phyloP scores from a whole-genome alignment of 176 grass and related monocot species.

The Dendrocalamus sinicus region DNA sequence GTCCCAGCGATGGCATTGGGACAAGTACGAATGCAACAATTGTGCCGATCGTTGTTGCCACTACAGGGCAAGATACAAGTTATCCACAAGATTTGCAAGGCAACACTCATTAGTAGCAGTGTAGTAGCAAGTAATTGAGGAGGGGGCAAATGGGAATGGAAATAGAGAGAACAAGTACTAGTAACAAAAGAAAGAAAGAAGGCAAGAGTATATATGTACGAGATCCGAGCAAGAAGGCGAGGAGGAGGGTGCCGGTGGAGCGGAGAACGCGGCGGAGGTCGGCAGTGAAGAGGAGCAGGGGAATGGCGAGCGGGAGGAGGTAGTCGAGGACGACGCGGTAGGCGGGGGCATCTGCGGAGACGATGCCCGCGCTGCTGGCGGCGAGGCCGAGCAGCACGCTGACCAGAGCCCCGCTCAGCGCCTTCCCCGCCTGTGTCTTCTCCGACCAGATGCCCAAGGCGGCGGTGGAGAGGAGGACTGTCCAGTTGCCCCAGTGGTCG shows the following conservation, averaged over 20 bases:
- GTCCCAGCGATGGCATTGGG: constrained; percentile 77
- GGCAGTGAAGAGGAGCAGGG: constrained; percentile 72
- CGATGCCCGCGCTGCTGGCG: constrained; percentile 63
- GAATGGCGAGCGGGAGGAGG: constrained; percentile 68
- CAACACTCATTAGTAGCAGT: not conserved
- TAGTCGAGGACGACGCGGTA: constrained; percentile 68
- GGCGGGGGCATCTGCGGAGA: constrained; percentile 66
- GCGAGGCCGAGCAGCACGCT: constrained; percentile 67
- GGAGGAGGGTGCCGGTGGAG: constrained; percentile 65
- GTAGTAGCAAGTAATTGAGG: not conserved
- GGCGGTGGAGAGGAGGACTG: constrained; percentile 77
- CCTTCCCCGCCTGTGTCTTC: constrained; percentile 57
- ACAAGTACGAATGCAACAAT: constrained; percentile 71
- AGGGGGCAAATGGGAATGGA: not conserved
- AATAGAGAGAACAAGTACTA: too few species aligned
- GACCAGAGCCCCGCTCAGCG: constrained; percentile 70
- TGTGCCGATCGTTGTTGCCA: constrained; percentile 60
- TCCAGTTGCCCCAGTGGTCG: constrained; percentile 88
- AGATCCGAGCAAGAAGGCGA: constrained; percentile 75
- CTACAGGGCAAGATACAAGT: constrained; percentile 38
- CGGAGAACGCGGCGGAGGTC: constrained; percentile 64
- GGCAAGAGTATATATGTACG: constrained; percentile 13
- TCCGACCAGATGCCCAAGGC: constrained; percentile 86
- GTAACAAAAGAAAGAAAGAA: too few species aligned
- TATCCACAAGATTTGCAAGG: not conserved